phyloP scores from a whole-genome alignment of 768 basidiomycete genomes.

The Suillus variegatus region DNA sequence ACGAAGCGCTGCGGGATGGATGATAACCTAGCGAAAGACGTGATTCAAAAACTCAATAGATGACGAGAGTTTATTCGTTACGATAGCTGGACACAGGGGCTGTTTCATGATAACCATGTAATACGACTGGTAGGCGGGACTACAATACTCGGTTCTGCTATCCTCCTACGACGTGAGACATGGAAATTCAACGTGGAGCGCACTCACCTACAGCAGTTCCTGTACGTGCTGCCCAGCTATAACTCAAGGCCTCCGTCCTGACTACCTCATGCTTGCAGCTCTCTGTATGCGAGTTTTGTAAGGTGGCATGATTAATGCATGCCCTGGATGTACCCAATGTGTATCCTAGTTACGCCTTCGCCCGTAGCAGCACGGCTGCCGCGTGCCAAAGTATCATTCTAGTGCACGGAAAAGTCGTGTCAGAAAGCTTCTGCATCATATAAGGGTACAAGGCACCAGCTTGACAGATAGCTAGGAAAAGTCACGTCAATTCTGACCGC shows the following conservation, averaged over 20 bases:
- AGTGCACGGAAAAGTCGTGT: background rate
- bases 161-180: background rate
- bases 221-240: background rate
- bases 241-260: background rate
- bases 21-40: background rate
- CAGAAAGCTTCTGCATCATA: background rate
- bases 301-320: background rate
- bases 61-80: background rate
- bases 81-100: background rate
- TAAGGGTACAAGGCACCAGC: background rate
- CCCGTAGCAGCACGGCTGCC: background rate
- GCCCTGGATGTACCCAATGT: background rate
- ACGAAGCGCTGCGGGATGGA: slow-evolving; percentile 4
- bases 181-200: background rate
- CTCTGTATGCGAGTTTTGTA: background rate
- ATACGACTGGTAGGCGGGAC: background rate
- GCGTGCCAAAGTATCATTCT: background rate
- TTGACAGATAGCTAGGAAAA: background rate
- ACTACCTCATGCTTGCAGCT: background rate
- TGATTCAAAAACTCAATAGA: background rate
- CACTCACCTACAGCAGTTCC: background rate
- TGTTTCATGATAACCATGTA: background rate
- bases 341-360: background rate
- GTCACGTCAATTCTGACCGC: background rate
- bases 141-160: background rate